These are phyloP conservation scores for Apophysomyces ossiformis DNA, from an alignment of 371 early-diverging fungal species.

Conservation along the genomic window DNA sequence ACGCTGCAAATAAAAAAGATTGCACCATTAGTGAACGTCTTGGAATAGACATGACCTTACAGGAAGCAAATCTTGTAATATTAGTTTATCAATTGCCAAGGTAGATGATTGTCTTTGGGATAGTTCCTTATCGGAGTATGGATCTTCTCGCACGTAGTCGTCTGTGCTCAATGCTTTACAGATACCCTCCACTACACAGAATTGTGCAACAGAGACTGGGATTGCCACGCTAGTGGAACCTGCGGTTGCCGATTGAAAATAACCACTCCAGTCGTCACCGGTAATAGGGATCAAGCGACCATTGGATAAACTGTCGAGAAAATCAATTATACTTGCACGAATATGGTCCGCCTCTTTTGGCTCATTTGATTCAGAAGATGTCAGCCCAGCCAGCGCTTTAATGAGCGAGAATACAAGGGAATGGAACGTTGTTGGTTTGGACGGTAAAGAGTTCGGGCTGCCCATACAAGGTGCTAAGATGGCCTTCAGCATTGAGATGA, in stretches of 20 bases:
- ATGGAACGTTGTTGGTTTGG: slow-evolving; percentile 44
- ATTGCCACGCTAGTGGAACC: background rate
- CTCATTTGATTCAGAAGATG: slow-evolving; percentile 4
- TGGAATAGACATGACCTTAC: slow-evolving; percentile 5
- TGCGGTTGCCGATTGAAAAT: slow-evolving; percentile 10
- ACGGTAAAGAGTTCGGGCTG: slow-evolving; percentile 40
- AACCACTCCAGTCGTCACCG: slow-evolving; percentile 30
- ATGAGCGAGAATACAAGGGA: slow-evolving; percentile 48
- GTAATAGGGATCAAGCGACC: slow-evolving; percentile 34
- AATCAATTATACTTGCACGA: slow-evolving; percentile 26
- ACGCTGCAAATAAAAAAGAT: slow-evolving; percentile 17
- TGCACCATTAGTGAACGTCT: background rate
- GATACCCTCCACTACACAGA: slow-evolving; percentile 40
- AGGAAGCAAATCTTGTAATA: slow-evolving; percentile 33
- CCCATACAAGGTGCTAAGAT: slow-evolving; percentile 30
- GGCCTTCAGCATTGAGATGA: slow-evolving; percentile 31
- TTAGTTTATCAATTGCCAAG: slow-evolving; percentile 20
- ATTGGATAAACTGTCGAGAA: slow-evolving; percentile 35
- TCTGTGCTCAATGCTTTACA: slow-evolving; percentile 34
- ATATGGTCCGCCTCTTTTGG: slow-evolving; percentile 23
- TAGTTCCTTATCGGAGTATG: slow-evolving; percentile 10
- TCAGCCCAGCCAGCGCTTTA: slow-evolving; percentile 33
- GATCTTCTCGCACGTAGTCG: slow-evolving; percentile 16
- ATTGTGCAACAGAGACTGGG: slow-evolving; percentile 24
- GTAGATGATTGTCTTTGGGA: background rate